Evolutionary conservation across 108 stramenopile species (phyloP), one percentile per base, ranked within the genome.

Genomic region (Craspedostauros australis): DNA sequence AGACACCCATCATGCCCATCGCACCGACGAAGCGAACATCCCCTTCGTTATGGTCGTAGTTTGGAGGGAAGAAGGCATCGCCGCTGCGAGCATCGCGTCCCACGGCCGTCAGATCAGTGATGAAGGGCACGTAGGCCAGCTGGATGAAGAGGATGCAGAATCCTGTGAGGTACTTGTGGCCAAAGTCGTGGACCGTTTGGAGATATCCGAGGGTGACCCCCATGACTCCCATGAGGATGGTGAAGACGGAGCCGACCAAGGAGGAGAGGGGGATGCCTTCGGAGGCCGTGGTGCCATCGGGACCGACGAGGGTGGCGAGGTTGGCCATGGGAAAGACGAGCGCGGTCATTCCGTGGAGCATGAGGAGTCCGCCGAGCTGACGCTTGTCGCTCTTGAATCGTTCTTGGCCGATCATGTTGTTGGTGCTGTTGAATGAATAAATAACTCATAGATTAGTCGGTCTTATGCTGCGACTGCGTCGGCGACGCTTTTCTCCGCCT

Each of bases 21-120:
- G 68, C 68, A 47, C 68, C 68, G 7, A 63, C 54, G 25, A 62
- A 70, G 1, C 55, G 25, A 2, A 63, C 62, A 1, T 57, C 54
- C 0, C 5, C n/a, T 8, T 34, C 47, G 5, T 0, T 28, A 7
- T 53, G 46, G 1, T 44, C 0, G 20, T 64, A 64, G 1, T 12
- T 0, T 27, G 22, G 26, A 2, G 61, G 61, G 27, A 70, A 57
- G 39, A 63, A 63, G 4, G 12, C 38, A 11, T 40, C 25, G 15
- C 29, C 36, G 15, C n/a, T 21, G 16, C 15, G 3, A 48, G 57
- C 46, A n/a, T 11, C 20, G 26, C 46, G 25, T 6, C 61, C 68
- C 9, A 62, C 58, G 12, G 7, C 42, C 6, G 54, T 37, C 54
- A 70, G 40, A 11, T 49, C 53, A 11, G 62, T 46, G 21, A 70